Conservation (phyloP, 225 moss, liverwort and hornwort species). For the Antitrichia curtipendula region DNA sequence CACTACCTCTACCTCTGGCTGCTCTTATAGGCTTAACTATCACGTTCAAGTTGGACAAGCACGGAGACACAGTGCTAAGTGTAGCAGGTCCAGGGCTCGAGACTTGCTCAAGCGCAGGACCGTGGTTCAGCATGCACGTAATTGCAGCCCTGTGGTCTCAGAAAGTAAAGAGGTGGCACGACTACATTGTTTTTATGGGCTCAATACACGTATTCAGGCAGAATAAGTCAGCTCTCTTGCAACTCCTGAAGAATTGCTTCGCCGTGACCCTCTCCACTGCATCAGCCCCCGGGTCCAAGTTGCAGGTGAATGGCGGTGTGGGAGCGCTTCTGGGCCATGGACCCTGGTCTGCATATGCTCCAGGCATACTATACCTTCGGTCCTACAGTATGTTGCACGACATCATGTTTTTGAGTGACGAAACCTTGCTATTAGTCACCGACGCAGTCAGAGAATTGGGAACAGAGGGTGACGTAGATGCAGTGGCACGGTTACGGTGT, state of each 20-base stretch:
- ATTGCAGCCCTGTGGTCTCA: slow-evolving; percentile 87
- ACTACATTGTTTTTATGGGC: slow-evolving; percentile 62
- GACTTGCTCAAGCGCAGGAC: slow-evolving; percentile 59
- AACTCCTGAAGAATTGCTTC: slow-evolving; percentile 71
- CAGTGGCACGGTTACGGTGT: slow-evolving; percentile 30
- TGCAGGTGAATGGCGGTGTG: slow-evolving; percentile 78
- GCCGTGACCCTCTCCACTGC: slow-evolving; percentile 57
- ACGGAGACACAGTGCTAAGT: slow-evolving; percentile 47
- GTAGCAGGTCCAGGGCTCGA: slow-evolving; percentile 84
- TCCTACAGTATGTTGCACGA: slow-evolving; percentile 64
- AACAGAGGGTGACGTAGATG: slow-evolving; percentile 4
- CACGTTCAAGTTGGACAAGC: slow-evolving; percentile 81
- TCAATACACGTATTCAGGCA: slow-evolving; percentile 66
- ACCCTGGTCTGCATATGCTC: slow-evolving; percentile 32
- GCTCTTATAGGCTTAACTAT: slow-evolving; percentile 89
- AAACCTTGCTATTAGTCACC: slow-evolving; percentile 58
- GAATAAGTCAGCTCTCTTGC: slow-evolving; percentile 56
- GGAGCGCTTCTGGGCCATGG: slow-evolving; percentile 82
- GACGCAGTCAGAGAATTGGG: slow-evolving; percentile 62
- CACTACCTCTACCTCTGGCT: slow-evolving; percentile 79
- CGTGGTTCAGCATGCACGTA: slow-evolving; percentile 91
- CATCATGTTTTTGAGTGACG: slow-evolving; percentile 86
- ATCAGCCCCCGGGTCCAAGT: slow-evolving; percentile 45
- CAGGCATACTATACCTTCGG: slow-evolving; percentile 67
- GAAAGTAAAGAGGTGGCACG: slow-evolving; percentile 80